A percentile compares a stretch with the other conserved stretches of the same genome.
Conservation (phyloP, 345 rosid genomes). For the Eucalyptus tenuipes region DNA sequence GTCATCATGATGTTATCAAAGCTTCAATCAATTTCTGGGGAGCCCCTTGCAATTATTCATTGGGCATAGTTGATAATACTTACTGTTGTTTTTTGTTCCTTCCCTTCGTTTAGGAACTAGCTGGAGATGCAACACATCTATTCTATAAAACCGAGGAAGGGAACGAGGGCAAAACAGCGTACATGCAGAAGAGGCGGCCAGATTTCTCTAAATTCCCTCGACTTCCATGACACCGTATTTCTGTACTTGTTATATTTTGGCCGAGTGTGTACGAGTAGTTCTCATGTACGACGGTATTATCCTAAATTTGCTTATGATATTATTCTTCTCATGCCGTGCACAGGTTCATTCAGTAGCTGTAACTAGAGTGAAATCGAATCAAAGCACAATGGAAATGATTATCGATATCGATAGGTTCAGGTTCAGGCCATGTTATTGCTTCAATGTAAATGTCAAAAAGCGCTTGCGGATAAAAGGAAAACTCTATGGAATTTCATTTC, state of each 20-base stretch:
- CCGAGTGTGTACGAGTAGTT: background rate
- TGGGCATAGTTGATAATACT: accelerated
- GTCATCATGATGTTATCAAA: background rate
- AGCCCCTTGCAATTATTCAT: background rate
- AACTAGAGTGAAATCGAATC: background rate
- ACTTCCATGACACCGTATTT: constrained; percentile 30
- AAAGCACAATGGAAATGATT: background rate
- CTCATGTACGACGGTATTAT: background rate
- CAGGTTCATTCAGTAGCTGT: background rate
- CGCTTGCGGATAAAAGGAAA: background rate
- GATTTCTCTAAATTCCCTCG: constrained; percentile 72
- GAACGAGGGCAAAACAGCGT: constrained; percentile 73
- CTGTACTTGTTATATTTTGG: background rate
- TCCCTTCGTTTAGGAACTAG: constrained; percentile 38
- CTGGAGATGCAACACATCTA: constrained; percentile 76
- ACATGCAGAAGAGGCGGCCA: constrained; percentile 56
- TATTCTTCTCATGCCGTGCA: background rate
- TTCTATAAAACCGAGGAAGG: constrained; percentile 87
- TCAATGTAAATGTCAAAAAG: background rate
- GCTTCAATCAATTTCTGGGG: background rate
- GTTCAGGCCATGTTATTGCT: background rate
- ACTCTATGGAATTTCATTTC: background rate
- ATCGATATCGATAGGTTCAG: background rate
- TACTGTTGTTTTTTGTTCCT: background rate
- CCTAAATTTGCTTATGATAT: background rate